A percentile compares a stretch with the other conserved stretches of the same genome.
phyloP scores from a whole-genome alignment of 768 basidiomycete species.

The Podaxis sp. region DNA sequence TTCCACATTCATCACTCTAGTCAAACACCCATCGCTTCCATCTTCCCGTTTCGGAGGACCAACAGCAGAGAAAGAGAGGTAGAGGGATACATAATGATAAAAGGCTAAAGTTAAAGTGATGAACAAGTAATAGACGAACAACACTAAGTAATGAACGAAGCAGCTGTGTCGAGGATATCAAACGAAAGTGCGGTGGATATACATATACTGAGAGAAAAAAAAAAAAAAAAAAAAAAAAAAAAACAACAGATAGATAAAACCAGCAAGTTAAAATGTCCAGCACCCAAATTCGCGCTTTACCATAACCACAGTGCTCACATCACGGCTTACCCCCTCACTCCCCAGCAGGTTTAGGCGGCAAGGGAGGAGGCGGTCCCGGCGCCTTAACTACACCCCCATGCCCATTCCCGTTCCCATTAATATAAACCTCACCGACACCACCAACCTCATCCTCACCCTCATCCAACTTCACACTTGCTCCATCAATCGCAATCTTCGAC shows the following conservation, averaged over 20 bases:
- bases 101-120: not conserved
- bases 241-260: not conserved
- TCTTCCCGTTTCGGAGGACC: too few species aligned
- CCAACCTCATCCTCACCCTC: not conserved
- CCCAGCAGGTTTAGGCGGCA: constrained; percentile 19
- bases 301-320: not conserved
- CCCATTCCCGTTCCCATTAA: constrained; percentile 12
- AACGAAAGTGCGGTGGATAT: constrained; percentile 5
- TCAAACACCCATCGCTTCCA: too few species aligned
- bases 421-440: not conserved
- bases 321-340: constrained; percentile 6
- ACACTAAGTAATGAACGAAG: not conserved
- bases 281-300: not conserved
- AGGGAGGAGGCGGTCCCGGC: constrained; percentile 16
- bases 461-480: constrained; percentile 24
- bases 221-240: not conserved
- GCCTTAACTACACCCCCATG: constrained; percentile 9
- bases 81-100: not conserved
- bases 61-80: not conserved
- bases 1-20: too few species aligned
- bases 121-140: not conserved
- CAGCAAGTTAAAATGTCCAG: not conserved
- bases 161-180: not conserved
- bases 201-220: not conserved
- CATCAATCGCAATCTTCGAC: constrained; percentile 37